phyloP scores from a whole-genome alignment of 331 rosid species.

The Cydonia oblonga region DNA sequence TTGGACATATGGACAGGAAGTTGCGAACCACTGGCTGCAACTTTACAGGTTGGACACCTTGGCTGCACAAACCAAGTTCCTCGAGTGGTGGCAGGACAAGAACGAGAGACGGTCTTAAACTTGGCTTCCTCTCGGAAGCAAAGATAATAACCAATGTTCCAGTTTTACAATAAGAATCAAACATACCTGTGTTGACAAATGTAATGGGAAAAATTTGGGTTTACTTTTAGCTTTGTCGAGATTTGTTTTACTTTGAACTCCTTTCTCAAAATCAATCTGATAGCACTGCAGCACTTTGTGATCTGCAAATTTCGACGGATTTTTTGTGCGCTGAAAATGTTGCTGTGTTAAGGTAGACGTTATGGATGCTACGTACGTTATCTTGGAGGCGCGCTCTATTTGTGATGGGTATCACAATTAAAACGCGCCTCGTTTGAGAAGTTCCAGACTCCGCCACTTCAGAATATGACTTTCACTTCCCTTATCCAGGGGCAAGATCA shows the following conservation, averaged over 20 bases:
- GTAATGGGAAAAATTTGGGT: conserved; percentile 20
- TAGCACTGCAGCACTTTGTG: neutral
- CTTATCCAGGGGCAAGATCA: too few relatives aligned
- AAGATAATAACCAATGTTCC: conserved; percentile 1
- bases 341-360: neutral
- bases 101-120: conserved; percentile 25
- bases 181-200: conserved; percentile 11
- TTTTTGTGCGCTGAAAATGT: too few relatives aligned
- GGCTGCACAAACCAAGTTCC: conserved; percentile 58
- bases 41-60: conserved; percentile 66
- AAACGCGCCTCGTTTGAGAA: neutral
- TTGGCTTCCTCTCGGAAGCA: neutral
- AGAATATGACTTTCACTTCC: neutral
- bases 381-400: neutral
- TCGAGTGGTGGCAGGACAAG: conserved; percentile 71
- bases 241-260: conserved; percentile 6
- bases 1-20: conserved; percentile 67
- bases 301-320: too few relatives aligned
- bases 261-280: neutral
- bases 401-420: neutral
- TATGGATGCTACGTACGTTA: neutral
- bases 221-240: conserved; percentile 3
- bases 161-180: conserved; percentile 24
- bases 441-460: neutral
- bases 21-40: conserved; percentile 61